These are phyloP conservation scores for Zygoascus meyerae DNA, from an alignment of 1,139 yeast genomes.

Conservation along the genomic window DNA sequence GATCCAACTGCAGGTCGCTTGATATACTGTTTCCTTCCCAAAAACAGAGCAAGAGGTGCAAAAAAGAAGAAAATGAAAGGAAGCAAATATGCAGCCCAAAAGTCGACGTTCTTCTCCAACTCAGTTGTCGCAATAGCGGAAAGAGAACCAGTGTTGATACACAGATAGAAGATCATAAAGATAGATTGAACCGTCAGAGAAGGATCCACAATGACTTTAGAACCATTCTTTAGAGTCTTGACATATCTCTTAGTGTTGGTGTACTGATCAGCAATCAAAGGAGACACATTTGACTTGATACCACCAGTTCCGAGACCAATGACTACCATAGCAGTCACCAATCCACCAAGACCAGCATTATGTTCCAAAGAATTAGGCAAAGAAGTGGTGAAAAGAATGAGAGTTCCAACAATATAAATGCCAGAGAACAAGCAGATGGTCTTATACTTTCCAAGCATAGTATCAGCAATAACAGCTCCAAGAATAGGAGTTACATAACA, in stretches of 20 bases:
- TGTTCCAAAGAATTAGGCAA: conserved; percentile 54
- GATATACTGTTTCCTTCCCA: conserved; percentile 55
- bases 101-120: conserved; percentile 62
- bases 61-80: conserved; percentile 61
- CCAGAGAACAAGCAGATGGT: conserved; percentile 59
- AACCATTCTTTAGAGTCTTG: conserved; percentile 54
- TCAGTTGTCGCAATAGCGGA: conserved; percentile 74
- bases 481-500: conserved; percentile 74
- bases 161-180: conserved; percentile 71
- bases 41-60: conserved; percentile 49
- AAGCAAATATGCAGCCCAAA: conserved; percentile 69
- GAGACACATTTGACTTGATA: conserved; percentile 73
- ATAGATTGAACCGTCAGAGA: conserved; percentile 66
- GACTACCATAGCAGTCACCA: conserved; percentile 52
- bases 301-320: conserved; percentile 80
- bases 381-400: conserved; percentile 63
- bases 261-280: conserved; percentile 73
- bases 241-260: conserved; percentile 54
- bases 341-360: conserved; percentile 45
- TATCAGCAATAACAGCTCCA: conserved; percentile 74
- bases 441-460: conserved; percentile 64
- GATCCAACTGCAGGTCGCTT: conserved; percentile 60
- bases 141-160: conserved; percentile 76
- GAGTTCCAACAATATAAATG: conserved; percentile 57
- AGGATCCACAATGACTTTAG: conserved; percentile 65